Evolutionary conservation across 2,329 filamentous ascomycete genomes (phyloP).

Genomic region (Ceratocystis ficicola): DNA sequence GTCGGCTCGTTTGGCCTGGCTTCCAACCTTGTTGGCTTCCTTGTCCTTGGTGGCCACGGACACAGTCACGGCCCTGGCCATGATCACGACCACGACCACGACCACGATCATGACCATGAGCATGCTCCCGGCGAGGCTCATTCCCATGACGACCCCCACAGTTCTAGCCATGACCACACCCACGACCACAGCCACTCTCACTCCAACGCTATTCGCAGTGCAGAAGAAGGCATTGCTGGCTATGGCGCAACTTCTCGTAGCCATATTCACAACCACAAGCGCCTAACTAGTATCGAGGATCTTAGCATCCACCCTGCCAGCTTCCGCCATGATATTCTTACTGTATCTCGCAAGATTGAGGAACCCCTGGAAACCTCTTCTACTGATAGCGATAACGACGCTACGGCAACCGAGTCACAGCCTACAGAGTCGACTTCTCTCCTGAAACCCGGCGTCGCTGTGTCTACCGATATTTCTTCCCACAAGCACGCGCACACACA

Average conservation of each 20-base stretch:
- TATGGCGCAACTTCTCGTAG: slow-evolving; percentile 30
- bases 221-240: slow-evolving; percentile 37
- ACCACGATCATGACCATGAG: slow-evolving; percentile 33
- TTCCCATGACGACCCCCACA: slow-evolving; percentile 36
- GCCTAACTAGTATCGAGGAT: slow-evolving; percentile 54
- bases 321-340: slow-evolving; percentile 85
- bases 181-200: slow-evolving; percentile 23
- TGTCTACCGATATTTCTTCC: slow-evolving; percentile 24
- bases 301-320: slow-evolving; percentile 81
- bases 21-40: slow-evolving; percentile 79
- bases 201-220: slow-evolving; percentile 29
- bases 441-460: slow-evolving; percentile 33
- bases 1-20: slow-evolving; percentile 76
- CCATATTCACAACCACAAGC: slow-evolving; percentile 33
- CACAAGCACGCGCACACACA: slow-evolving; percentile 24
- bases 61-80: slow-evolving; percentile 59
- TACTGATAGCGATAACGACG: slow-evolving; percentile 35
- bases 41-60: slow-evolving; percentile 86
- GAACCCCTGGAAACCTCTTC: slow-evolving; percentile 29
- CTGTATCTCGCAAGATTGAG: slow-evolving; percentile 41
- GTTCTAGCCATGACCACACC: slow-evolving; percentile 29
- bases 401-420: slow-evolving; percentile 25
- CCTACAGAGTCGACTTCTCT: slow-evolving; percentile 38
- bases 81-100: slow-evolving; percentile 35
- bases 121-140: slow-evolving; percentile 29